Evolutionary conservation across 345 rosid genomes (phyloP).

Genomic region (Anastatica hierochuntica): DNA sequence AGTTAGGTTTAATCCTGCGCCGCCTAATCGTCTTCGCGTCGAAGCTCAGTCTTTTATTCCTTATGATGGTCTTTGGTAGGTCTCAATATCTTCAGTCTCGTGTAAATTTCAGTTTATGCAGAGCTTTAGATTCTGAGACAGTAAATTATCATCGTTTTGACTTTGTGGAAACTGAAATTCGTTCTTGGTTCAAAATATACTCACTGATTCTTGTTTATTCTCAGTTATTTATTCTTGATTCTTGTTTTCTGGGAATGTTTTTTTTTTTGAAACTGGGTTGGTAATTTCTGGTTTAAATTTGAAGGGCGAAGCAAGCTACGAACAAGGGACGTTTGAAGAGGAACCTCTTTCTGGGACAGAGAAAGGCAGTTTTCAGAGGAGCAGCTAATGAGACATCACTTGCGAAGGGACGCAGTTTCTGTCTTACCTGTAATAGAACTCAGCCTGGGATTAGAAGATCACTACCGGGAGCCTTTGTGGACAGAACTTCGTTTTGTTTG

Average conservation of each 20-base stretch:
- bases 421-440: constrained; percentile 29
- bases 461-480: constrained; percentile 38
- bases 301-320: constrained; percentile 29
- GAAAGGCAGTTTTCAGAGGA: constrained; percentile 24
- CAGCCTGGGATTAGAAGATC: constrained; percentile 28
- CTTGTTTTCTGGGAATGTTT: neutral
- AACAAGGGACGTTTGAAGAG: constrained; percentile 28
- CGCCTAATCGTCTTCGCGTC: constrained; percentile 14
- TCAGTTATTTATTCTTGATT: neutral
- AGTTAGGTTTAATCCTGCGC: constrained; percentile 25
- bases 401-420: constrained; percentile 34
- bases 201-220: neutral
- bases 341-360: constrained; percentile 27
- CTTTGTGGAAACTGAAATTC: neutral
- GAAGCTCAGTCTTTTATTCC: constrained; percentile 19
- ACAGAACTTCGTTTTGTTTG: constrained; percentile 48
- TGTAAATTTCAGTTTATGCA: neutral
- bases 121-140: neutral
- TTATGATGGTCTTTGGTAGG: constrained; percentile 19
- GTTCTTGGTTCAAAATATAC: neutral
- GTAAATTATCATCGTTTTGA: neutral
- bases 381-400: constrained; percentile 19
- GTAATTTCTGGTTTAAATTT: constrained; percentile 3
- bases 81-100: neutral
- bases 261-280: neutral